Base-by-base conservation (phyloP, 164 flowering plant genomes). In the Aristolochia contorta region DNA sequence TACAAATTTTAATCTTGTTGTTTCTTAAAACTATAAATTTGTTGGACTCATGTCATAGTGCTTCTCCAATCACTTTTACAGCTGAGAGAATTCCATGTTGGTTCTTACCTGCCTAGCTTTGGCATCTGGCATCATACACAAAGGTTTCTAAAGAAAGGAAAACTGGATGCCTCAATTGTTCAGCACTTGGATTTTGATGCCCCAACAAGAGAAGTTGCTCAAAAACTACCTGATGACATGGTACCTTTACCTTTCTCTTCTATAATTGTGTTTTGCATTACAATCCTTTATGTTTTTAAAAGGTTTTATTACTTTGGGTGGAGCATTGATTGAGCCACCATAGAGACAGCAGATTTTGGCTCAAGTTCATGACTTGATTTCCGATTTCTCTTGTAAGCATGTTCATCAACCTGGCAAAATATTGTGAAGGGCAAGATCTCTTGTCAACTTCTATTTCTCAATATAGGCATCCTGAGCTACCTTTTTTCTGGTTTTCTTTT, bases 101-200 rank as follows among this genome's bases (percentile, higher is more conserved):
- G 96, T 46, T 78, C 91, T 1, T 82, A 88, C 75, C 92, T 86
- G 37, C 92, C 91, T 37, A 81, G 76, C 67, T 83, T 95, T 66
- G 99, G 97, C 48, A 68, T 90, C 69, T 94, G 99, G 99, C 85
- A 82, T 72, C 83, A 90, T 53, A 94, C 97, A 47, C 97, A 94
- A 59, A 72, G 97, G 60, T 74, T 72, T 73, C 79, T 94, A 12
- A 84, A 80, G 85, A 90, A 74, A 72, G 85, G 83, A 51, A 65
- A 41, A 47, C 67, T 81, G 41, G 76, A 75, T 72, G 60, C 72
- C 24, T 72, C 81, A 43, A 79, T 74, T 54, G 73, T 94, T 61
- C 86, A 82, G 57, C 96, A 94, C 76, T 77, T 94, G 83, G 99
- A 94, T 75, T 88, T 94, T 76, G 99, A 94, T 84, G 99, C 99